A percentile compares a stretch with the other conserved stretches of the same genome.
Conservation (phyloP, 192 early-diverging fungal species). For the Entomortierella lignicola region DNA sequence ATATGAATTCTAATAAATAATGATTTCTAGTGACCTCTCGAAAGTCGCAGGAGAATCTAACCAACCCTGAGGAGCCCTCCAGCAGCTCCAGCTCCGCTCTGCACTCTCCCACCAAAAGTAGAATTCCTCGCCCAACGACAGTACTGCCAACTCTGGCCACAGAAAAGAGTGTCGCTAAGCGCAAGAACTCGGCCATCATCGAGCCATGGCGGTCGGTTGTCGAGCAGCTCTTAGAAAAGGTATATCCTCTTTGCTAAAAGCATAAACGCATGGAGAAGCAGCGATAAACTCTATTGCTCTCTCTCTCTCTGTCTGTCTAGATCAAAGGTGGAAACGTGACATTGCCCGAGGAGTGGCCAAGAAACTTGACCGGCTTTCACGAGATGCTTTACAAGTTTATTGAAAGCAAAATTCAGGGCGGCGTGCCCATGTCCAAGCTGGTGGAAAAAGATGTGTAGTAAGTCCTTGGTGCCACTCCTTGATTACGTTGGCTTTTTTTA, state of each 20-base stretch:
- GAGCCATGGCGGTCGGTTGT: slow-evolving; percentile 38
- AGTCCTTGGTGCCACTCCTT: neutral
- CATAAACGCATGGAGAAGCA: slow-evolving; percentile 6
- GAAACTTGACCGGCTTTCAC: slow-evolving; percentile 6
- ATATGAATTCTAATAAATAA: slow-evolving; percentile 7
- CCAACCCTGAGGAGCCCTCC: slow-evolving; percentile 13
- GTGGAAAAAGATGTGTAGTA: slow-evolving; percentile 34
- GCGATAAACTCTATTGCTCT: neutral
- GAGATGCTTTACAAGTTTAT: slow-evolving; percentile 24
- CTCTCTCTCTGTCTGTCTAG: slow-evolving; percentile 14
- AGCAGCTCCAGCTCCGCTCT: slow-evolving; percentile 8
- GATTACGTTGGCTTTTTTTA: slow-evolving; percentile 8
- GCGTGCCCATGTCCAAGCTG: slow-evolving; percentile 7
- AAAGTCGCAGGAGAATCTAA: slow-evolving; percentile 3
- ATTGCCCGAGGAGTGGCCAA: slow-evolving; percentile 40
- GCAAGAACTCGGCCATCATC: slow-evolving; percentile 25
- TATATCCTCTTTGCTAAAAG: slow-evolving; percentile 12
- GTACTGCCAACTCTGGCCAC: slow-evolving; percentile 9
- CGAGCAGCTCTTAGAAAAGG: slow-evolving; percentile 41
- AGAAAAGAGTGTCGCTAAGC: slow-evolving; percentile 26
- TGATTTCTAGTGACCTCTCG: slow-evolving; percentile 6
- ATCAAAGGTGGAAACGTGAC: slow-evolving; percentile 36
- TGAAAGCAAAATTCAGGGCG: slow-evolving; percentile 19
- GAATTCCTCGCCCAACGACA: slow-evolving; percentile 9
- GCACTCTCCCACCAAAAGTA: slow-evolving; percentile 16